Evolutionary conservation across 352 stramenopile genomes (phyloP).

Genomic region (Globisporangium paroecandrum): DNA sequence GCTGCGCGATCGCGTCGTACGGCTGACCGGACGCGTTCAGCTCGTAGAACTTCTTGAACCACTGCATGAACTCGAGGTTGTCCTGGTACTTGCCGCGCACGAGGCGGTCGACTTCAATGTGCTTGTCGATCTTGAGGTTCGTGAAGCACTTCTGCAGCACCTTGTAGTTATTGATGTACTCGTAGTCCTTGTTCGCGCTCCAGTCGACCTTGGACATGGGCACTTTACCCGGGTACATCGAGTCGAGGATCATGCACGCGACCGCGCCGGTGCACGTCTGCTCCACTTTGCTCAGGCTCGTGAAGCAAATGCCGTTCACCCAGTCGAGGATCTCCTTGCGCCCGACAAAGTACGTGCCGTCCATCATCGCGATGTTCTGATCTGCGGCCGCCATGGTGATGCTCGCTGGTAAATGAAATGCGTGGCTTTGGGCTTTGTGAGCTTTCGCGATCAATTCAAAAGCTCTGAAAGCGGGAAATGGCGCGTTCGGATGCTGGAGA

Average conservation of each 20-base stretch:
- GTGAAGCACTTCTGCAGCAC: conserved; percentile 97
- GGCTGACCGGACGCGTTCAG: conserved; percentile 77
- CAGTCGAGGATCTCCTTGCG: conserved; percentile 98
- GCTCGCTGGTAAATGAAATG: neutral
- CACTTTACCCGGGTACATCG: conserved; percentile 92
- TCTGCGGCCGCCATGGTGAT: conserved; percentile 67
- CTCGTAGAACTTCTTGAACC: conserved; percentile 94
- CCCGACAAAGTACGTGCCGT: conserved; percentile 96
- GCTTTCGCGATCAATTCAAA: neutral
- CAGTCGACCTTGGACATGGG: conserved; percentile 98
- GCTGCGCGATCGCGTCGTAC: conserved; percentile 93
- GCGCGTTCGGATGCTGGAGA: neutral
- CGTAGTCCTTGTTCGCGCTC: conserved; percentile 95
- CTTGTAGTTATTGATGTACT: conserved; percentile 99
- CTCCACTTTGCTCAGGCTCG: conserved; percentile 97
- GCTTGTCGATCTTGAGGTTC: conserved; percentile 93
- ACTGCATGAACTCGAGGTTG: conserved; percentile 99
- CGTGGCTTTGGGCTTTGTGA: neutral
- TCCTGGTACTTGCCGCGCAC: conserved; percentile 99
- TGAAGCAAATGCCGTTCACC: conserved; percentile 95
- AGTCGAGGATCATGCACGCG: conserved; percentile 97
- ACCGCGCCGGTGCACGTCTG: conserved; percentile 95
- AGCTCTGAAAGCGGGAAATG: neutral
- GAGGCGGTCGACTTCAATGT: conserved; percentile 98
- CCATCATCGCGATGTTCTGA: conserved; percentile 94